Conservation (phyloP, 164 flowering plant species). For the Akebia trifoliata region DNA sequence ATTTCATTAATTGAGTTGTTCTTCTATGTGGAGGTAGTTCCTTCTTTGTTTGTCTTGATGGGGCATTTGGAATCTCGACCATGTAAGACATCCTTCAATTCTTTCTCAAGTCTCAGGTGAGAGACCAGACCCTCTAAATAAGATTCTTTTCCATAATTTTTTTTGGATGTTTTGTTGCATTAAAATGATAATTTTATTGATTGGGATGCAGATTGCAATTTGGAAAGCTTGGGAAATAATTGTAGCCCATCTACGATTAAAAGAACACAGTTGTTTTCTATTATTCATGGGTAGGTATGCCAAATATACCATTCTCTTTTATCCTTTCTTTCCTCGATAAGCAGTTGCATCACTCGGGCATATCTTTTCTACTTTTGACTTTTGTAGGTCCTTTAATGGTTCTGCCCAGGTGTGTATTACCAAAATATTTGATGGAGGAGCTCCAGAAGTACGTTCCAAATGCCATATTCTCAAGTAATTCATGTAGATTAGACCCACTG, state of each 20-base stretch:
- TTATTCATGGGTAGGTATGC: slow-evolving; percentile 90
- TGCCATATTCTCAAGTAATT: slow-evolving; percentile 79
- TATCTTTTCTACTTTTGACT: background rate
- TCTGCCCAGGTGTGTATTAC: slow-evolving; percentile 73
- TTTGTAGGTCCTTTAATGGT: slow-evolving; percentile 79
- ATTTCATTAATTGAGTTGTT: too few species aligned
- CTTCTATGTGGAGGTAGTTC: slow-evolving; percentile 82
- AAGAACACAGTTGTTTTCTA: slow-evolving; percentile 67
- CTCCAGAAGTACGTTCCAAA: slow-evolving; percentile 63
- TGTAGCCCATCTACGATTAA: slow-evolving; percentile 62
- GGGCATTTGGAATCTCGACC: slow-evolving; percentile 93
- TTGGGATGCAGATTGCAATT: slow-evolving; percentile 61
- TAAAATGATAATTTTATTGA: background rate
- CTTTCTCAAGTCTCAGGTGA: slow-evolving; percentile 76
- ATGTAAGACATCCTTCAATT: slow-evolving; percentile 77
- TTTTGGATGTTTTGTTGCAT: background rate
- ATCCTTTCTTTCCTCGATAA: background rate
- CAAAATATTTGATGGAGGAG: slow-evolving; percentile 78
- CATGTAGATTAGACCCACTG: slow-evolving; percentile 78
- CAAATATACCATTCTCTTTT: background rate
- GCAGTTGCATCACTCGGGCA: background rate
- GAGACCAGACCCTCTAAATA: slow-evolving; percentile 12
- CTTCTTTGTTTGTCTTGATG: slow-evolving; percentile 93
- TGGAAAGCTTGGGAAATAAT: slow-evolving; percentile 79
- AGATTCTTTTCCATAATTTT: background rate